Evolutionary conservation across 305 asterid genomes (phyloP), one percentile per base, ranked within the genome.

Genomic region (Fraxinus ornus): DNA sequence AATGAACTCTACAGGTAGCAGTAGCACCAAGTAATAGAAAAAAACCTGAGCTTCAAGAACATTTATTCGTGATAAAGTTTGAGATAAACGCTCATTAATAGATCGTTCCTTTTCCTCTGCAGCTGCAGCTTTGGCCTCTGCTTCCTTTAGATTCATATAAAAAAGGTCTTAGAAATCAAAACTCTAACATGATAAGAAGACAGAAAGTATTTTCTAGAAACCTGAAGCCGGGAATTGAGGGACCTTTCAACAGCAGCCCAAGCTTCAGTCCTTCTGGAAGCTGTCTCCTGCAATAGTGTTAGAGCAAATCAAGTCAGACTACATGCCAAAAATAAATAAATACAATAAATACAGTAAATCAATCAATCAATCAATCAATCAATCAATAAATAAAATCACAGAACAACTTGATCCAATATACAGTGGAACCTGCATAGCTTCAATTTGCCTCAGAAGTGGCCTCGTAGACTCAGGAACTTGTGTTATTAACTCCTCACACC

Each of bases 401-500:
- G n/a, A 39, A 44, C 73, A 57, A 76, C 13, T 52, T 72, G 68
- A 81, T 78, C 30, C 28, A 80, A 80, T 82, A 84, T 80, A 72
- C 47, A 68, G 84, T 75, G 78, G 80, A 81, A 94, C 98, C 98
- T 94, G 98, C 90, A 94, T 92, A 47, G 97, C 97, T 88, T 94
- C 98, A 70, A 94, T 94, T 88, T 94, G 98, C 90, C 98, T 91
- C 80, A 94, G 91, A 86, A 94, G 98, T 78, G 98, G 98, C 82
- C 98, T 92, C 66, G 98, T 94, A 82, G 98, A 94, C 78, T 94
- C 98, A 30, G 98, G 98, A 88, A 94, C 97, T 87, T 94, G 98
- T 0, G 97, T 90, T 76, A 94, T 88, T 88, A 94, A 88, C 93
- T 94, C 98, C 90, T 94, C 98, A 60, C 97, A 93, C 83, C 98